A percentile compares a stretch with the other conserved stretches of the same genome.
phyloP scores from a whole-genome alignment of 345 rosid genomes.

The Bruguiera sexangula region DNA sequence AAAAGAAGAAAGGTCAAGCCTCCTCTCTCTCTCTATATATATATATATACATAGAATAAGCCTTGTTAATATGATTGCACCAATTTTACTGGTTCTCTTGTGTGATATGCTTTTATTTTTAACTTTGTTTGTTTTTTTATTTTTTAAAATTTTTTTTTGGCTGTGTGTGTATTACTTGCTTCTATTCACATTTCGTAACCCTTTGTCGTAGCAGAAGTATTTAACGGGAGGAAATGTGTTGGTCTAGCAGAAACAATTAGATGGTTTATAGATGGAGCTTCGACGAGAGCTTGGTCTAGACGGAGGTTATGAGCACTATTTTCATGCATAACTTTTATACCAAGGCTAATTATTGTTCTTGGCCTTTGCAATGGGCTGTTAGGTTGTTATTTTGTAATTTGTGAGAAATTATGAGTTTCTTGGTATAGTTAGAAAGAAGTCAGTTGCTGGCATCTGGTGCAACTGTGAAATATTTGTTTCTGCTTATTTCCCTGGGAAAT shows the following conservation, averaged over 20 bases:
- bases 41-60: too few relatives aligned
- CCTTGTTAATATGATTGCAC: too few relatives aligned
- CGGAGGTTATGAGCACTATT: neutral
- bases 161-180: neutral
- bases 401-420: too few relatives aligned
- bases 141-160: too few relatives aligned
- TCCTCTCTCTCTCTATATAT: neutral
- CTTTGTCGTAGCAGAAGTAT: slow-evolving; percentile 8
- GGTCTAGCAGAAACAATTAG: slow-evolving; percentile 1
- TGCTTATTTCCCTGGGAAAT: too few relatives aligned
- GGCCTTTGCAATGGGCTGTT: too few relatives aligned
- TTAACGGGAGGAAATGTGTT: neutral
- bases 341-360: too few relatives aligned
- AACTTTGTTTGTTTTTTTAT: too few relatives aligned
- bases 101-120: neutral
- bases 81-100: neutral
- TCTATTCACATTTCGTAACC: slow-evolving; percentile 7
- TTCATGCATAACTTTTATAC: neutral
- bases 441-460: too few relatives aligned
- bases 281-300: neutral
- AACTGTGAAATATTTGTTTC: too few relatives aligned
- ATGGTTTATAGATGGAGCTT: slow-evolving; percentile 10
- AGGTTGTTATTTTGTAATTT: too few relatives aligned
- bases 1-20: slow-evolving; percentile 34
- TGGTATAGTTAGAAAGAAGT: too few relatives aligned